Conservation (phyloP, 768 basidiomycete species). For the Suillus paluster region DNA sequence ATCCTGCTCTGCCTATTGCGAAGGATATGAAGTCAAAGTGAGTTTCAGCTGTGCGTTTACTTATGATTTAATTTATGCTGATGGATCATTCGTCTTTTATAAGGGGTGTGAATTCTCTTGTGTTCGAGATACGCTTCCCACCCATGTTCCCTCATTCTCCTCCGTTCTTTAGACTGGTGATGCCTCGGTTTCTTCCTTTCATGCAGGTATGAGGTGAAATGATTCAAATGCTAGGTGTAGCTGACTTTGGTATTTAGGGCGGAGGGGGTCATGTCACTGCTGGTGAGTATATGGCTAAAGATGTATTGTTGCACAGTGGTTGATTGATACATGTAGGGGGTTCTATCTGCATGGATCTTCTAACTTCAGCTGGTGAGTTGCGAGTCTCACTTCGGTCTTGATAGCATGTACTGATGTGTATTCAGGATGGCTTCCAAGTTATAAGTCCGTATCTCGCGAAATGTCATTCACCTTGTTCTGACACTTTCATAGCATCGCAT, state of each 20-base stretch:
- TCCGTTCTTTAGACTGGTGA: constrained; percentile 78
- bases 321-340: constrained; percentile 47
- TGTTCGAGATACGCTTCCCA: constrained; percentile 76
- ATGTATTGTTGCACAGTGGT: neutral
- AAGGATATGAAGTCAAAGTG: constrained; percentile 59
- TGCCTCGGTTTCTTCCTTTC: constrained; percentile 74
- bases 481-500: constrained; percentile 36
- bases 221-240: neutral
- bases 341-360: constrained; percentile 76
- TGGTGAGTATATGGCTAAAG: constrained; percentile 39
- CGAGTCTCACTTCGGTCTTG: neutral
- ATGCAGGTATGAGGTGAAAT: constrained; percentile 39
- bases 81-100: constrained; percentile 18
- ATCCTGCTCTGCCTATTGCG: constrained; percentile 60
- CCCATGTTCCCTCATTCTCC: constrained; percentile 68
- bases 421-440: constrained; percentile 73
- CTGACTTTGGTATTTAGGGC: constrained; percentile 37
- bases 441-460: constrained; percentile 45
- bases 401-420: neutral
- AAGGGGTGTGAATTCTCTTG: constrained; percentile 61
- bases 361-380: constrained; percentile 61
- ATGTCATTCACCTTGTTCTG: constrained; percentile 10
- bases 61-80: neutral
- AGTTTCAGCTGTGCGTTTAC: constrained; percentile 19
- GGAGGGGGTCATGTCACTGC: constrained; percentile 74